Evolutionary conservation across 192 early-diverging fungal species (phyloP).

Genomic region (Coemansia sp.): DNA sequence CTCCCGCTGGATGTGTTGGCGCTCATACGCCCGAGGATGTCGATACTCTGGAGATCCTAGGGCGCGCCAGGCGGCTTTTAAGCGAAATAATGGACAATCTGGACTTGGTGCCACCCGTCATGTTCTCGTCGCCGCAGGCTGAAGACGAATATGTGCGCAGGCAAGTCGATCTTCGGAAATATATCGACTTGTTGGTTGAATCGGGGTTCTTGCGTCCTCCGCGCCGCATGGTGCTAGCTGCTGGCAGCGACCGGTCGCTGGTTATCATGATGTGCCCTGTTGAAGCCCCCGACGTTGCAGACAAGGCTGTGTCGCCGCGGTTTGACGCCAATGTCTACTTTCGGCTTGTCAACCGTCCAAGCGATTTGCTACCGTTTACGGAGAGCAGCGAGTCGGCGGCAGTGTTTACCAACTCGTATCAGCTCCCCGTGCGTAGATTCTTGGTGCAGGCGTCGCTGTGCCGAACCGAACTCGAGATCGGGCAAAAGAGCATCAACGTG

Average conservation of each 20-base stretch:
- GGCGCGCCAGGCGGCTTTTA: constrained; percentile 32
- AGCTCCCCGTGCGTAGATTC: constrained; percentile 83
- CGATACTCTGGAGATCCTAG: constrained; percentile 16
- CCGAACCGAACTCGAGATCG: constrained; percentile 86
- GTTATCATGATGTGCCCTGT: constrained; percentile 76
- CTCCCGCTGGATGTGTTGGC: neutral
- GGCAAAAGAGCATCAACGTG: constrained; percentile 98
- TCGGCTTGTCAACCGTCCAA: constrained; percentile 83
- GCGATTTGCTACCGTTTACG: constrained; percentile 77
- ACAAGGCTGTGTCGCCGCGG: constrained; percentile 14
- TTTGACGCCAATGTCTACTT: constrained; percentile 76
- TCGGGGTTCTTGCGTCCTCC: constrained; percentile 69
- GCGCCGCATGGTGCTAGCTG: constrained; percentile 55
- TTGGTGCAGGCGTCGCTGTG: constrained; percentile 85
- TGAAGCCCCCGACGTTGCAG: constrained; percentile 4
- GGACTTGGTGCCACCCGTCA: constrained; percentile 40
- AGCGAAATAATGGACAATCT: constrained; percentile 39
- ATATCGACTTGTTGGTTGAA: constrained; percentile 72
- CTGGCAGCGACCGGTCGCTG: constrained; percentile 64
- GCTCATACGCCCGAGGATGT: constrained; percentile 11
- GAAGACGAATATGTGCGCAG: constrained; percentile 56
- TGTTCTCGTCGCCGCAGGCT: constrained; percentile 34
- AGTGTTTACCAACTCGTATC: constrained; percentile 30
- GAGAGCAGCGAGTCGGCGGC: constrained; percentile 50
- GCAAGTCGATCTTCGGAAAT: constrained; percentile 65